A percentile compares a stretch with the other conserved stretches of the same genome.
These are phyloP conservation scores for Microdochium nivale DNA, from an alignment of 2,329 filamentous ascomycete genomes.

Conservation along the genomic window DNA sequence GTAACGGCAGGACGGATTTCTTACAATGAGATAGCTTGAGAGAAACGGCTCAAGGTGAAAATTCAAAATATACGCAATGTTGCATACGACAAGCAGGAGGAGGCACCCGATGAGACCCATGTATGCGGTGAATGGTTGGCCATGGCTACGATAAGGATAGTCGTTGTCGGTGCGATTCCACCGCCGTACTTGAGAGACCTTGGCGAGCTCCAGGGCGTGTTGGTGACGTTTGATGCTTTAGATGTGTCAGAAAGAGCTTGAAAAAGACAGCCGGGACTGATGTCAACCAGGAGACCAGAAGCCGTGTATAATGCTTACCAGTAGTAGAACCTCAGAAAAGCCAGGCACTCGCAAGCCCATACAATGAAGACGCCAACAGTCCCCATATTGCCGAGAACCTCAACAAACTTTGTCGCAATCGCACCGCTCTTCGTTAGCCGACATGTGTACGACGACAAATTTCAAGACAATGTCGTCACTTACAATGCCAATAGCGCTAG, in stretches of 20 bases:
- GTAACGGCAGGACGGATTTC: no score
- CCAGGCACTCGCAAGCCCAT: slow-evolving; percentile 30
- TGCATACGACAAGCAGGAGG: slow-evolving; percentile 22
- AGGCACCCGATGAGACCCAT: slow-evolving; percentile 24
- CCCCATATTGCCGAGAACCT: slow-evolving; percentile 26
- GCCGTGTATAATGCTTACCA: slow-evolving; percentile 17
- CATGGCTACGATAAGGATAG: slow-evolving; percentile 29
- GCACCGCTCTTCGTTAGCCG: not conserved
- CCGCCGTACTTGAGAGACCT: slow-evolving; percentile 15
- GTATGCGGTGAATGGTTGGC: slow-evolving; percentile 26
- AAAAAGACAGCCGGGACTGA: not conserved
- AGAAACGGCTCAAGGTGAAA: slow-evolving; percentile 25
- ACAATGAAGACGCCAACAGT: slow-evolving; percentile 26
- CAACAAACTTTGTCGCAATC: slow-evolving; percentile 22
- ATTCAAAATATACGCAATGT: slow-evolving; percentile 25
- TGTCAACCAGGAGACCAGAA: not conserved
- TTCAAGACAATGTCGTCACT: not conserved
- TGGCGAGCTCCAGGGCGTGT: slow-evolving; percentile 9
- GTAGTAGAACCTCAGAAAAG: slow-evolving; percentile 28
- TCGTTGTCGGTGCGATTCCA: slow-evolving; percentile 16
- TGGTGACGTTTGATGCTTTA: slow-evolving; percentile 14
- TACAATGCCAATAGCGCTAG: slow-evolving; percentile 7
- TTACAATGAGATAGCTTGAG: slow-evolving; percentile 28
- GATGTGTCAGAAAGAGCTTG: not conserved
- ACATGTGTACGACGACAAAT: not conserved